Evolutionary conservation across 768 basidiomycete genomes (phyloP), one percentile per base, ranked within the genome.

Genomic region (Cyclocybe cylindracea): DNA sequence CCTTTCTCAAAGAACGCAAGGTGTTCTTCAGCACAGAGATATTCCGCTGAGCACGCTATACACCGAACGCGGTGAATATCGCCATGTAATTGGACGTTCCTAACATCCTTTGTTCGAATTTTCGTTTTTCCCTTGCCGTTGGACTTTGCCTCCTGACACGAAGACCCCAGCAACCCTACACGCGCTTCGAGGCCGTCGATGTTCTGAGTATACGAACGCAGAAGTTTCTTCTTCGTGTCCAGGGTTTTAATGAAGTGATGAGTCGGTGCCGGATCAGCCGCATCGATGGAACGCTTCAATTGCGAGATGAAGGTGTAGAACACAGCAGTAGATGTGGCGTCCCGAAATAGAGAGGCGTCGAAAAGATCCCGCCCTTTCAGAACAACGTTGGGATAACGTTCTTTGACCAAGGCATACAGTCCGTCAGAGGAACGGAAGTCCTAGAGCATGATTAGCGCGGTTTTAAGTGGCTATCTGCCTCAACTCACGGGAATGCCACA

Each of bases 401-500:
- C 77, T 66, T 95, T 96, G 19, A 96, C 91, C 29, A 98, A 82
- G 19, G 87, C 83, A 70, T 98, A 96, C 11, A 98, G 78, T 5
- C 94, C 94, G 61, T 95, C 89, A 2, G 90, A 90, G 1, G 94
- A 97, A 44, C 96, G 91, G 60, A 99, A 98, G 72, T 99, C 96
- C 96, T 98, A 51, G 5, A 40, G 8, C 3, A 48, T 46, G 32
- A 48, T 62, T 44, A 62, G 39, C 39, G 44, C 34, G 7, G 32
- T 44, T 34, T 33, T 40, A 55, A n/a, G 13, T 18, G 8, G 43
- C 2, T 24, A 46, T 29, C 29, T 24, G 14, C 46, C 29, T 7
- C 37, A 40, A 77, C 91, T 58, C 63, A 98, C 96, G 8, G 95
- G 96, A 65, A 99, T 97, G 49, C 96, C 96, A 65, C 87, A 91